phyloP scores from a whole-genome alignment of 176 grass and related monocot species.

The Ananas comosus region DNA sequence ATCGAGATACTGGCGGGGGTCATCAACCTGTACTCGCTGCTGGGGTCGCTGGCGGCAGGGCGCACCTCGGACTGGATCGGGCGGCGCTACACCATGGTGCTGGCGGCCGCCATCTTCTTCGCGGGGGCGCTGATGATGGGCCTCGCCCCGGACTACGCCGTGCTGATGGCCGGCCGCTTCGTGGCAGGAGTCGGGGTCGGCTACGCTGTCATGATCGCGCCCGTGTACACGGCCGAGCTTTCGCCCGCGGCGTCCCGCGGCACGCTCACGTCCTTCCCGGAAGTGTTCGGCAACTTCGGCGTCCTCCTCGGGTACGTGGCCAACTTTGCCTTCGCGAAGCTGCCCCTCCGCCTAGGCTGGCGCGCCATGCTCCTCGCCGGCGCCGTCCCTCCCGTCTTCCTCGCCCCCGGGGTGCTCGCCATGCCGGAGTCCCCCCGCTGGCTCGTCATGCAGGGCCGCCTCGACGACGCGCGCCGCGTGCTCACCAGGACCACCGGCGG shows the following conservation, averaged over 20 bases:
- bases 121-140: constrained; percentile 59
- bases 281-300: constrained; percentile 74
- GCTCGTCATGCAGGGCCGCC: constrained; percentile 73
- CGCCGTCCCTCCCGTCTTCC: constrained; percentile 48
- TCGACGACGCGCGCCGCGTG: constrained; percentile 45
- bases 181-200: constrained; percentile 81
- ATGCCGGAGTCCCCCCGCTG: constrained; percentile 95
- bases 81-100: constrained; percentile 75
- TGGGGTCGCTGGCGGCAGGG: constrained; percentile 74
- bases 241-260: constrained; percentile 65
- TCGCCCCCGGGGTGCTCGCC: constrained; percentile 40
- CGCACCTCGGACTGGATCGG: constrained; percentile 83
- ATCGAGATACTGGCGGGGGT: constrained; percentile 79
- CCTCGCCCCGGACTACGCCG: constrained; percentile 41
- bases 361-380: constrained; percentile 68
- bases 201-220: constrained; percentile 73
- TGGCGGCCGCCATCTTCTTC: constrained; percentile 71
- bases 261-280: constrained; percentile 69
- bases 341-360: constrained; percentile 53
- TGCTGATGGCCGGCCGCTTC: constrained; percentile 73
- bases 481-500: constrained; percentile 47
- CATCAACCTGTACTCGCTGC: constrained; percentile 71
- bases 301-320: constrained; percentile 79
- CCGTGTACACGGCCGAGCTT: constrained; percentile 77
- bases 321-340: constrained; percentile 64